phyloP scores from a whole-genome alignment of 345 rosid species.

The Eucalyptus paniculata region DNA sequence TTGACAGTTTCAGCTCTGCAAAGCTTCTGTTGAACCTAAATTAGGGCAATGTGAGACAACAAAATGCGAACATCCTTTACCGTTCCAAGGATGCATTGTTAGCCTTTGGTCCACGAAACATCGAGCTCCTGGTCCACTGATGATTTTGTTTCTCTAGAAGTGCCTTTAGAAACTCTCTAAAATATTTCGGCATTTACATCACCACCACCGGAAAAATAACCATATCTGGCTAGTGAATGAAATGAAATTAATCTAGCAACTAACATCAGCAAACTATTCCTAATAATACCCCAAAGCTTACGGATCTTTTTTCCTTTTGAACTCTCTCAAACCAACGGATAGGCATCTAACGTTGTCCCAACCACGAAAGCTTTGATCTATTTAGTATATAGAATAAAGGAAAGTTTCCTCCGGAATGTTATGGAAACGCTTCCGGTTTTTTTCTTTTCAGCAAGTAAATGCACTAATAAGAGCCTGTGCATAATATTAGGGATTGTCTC shows the following conservation, averaged over 20 bases:
- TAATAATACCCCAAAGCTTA: background rate
- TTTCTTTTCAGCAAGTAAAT: background rate
- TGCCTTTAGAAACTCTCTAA: background rate
- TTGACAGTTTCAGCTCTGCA: background rate
- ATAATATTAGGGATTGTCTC: background rate
- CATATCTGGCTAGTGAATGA: background rate
- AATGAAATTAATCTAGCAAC: background rate
- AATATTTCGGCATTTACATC: background rate
- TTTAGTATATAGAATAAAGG: background rate
- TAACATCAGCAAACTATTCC: background rate
- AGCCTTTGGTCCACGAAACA: background rate
- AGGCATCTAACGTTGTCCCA: background rate
- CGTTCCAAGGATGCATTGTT: background rate
- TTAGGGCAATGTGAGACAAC: background rate
- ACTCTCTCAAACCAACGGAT: background rate
- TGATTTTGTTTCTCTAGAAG: background rate
- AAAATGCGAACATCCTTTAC: background rate
- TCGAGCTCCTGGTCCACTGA: background rate
- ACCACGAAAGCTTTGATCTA: background rate
- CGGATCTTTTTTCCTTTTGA: background rate
- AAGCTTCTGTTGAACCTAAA: background rate
- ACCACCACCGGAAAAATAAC: background rate
- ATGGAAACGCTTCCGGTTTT: background rate
- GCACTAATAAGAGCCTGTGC: background rate
- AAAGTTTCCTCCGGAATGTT: background rate